Base-by-base conservation (phyloP, 768 basidiomycete genomes). In the Artomyces pyxidatus region DNA sequence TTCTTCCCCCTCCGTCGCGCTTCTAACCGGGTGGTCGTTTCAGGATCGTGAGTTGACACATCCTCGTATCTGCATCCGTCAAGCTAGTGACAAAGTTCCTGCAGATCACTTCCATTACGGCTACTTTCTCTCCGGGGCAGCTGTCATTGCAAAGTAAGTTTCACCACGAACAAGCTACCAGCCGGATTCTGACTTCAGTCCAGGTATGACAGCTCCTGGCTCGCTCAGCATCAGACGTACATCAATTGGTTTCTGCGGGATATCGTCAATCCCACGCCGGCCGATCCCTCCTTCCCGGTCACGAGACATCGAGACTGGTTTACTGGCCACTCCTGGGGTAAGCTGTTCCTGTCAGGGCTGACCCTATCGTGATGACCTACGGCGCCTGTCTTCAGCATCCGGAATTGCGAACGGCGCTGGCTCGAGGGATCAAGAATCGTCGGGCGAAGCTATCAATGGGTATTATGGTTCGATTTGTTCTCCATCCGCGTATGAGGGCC, bases 71-170 rank as follows among this genome's bases (percentile, higher is more conserved):
- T 8, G 32, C 17, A 35, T 35, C 17, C 5, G 17, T 35, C n/a
- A n/a, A n/a, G n/a, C n/a, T n/a, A n/a, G n/a, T n/a, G n/a, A n/a
- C n/a, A n/a, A n/a, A n/a, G n/a, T n/a, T n/a, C n/a, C n/a, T n/a
- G n/a, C 66, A 42, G 64, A 68, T 38, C 65, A 66, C 45, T 68
- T 68, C 54, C 66, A 68, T 45, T 68, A 66, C 46, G 66, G 66
- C 1, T 68, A 68, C 40, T 56, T 66, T 54, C 61, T 68, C 6
- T 50, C 60, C 12, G 63, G 58, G 1, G 62, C 60, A 21, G 63
- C 66, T 12, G 63, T 66, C 5, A 59, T 68, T 26, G 65, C 65
- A 1, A 65, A 61, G 61, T 68, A 56, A 26, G 56, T 58, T 37
- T 2, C 48, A 38, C 2, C 39, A 21, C 46, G 21, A 29, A n/a